phyloP scores from a whole-genome alignment of 2,329 filamentous ascomycete species.

The Sporothrix mexicana region DNA sequence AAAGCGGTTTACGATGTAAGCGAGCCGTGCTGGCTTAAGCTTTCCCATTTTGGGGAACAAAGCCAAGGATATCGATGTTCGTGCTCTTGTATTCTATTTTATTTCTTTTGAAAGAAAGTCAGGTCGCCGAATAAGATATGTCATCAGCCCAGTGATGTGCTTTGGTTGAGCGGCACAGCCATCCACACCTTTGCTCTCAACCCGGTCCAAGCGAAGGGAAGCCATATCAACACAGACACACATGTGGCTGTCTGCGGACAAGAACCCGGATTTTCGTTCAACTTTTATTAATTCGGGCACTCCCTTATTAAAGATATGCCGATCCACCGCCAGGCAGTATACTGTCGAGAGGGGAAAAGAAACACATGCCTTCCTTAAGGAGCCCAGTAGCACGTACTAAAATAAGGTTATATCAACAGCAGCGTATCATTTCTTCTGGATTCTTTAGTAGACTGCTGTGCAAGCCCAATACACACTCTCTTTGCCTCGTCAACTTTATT shows the following conservation, averaged over 20 bases:
- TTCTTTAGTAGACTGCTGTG: background rate
- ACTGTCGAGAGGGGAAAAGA: background rate
- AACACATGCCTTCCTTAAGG: background rate
- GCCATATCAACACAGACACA: conserved; percentile 14
- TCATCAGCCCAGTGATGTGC: background rate
- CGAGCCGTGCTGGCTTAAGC: background rate
- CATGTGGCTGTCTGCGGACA: background rate
- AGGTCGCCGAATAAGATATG: too few relatives aligned
- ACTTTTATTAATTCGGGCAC: background rate
- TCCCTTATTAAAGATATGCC: too few relatives aligned
- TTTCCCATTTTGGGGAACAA: background rate
- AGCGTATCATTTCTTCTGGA: too few relatives aligned
- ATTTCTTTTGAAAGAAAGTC: background rate
- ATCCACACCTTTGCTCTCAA: background rate
- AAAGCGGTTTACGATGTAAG: conserved; percentile 3
- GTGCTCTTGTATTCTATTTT: background rate
- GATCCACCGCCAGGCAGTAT: background rate
- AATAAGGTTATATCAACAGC: background rate
- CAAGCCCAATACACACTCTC: background rate
- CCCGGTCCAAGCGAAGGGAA: conserved; percentile 22
- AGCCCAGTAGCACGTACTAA: background rate
- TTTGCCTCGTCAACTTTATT: background rate
- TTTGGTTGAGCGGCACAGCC: conserved; percentile 11
- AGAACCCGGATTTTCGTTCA: background rate
- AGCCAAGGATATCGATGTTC: background rate